Evolutionary conservation across 495 filamentous ascomycete species (phyloP).

Genomic region (Penicillium canescens): DNA sequence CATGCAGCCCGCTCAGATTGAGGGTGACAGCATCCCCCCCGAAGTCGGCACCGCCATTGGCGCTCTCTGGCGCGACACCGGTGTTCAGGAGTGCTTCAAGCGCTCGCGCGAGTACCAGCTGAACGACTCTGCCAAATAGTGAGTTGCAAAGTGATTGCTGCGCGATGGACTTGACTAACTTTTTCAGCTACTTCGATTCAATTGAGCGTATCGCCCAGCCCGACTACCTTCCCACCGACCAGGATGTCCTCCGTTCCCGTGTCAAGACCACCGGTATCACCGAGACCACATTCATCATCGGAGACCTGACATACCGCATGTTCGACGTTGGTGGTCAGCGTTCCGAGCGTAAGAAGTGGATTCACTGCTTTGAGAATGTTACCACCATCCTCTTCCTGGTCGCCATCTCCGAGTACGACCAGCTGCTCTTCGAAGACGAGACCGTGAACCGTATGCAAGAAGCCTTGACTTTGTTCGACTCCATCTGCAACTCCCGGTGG

Average conservation of each 20-base stretch:
- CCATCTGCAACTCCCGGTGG: slow-evolving; percentile 98
- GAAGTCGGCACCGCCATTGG: slow-evolving; percentile 94
- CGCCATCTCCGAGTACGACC: slow-evolving; percentile 98
- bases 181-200: slow-evolving; percentile 88
- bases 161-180: slow-evolving; percentile 1
- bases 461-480: slow-evolving; percentile 96
- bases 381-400: slow-evolving; percentile 98
- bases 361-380: slow-evolving; percentile 99
- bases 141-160: slow-evolving; percentile 38
- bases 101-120: slow-evolving; percentile 94
- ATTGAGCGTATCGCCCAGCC: slow-evolving; percentile 87
- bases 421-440: slow-evolving; percentile 92
- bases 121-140: slow-evolving; percentile 99
- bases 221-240: slow-evolving; percentile 95
- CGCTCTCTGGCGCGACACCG: slow-evolving; percentile 89
- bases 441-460: slow-evolving; percentile 97
- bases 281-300: slow-evolving; percentile 97
- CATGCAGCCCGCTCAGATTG: slow-evolving; percentile 93
- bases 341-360: slow-evolving; percentile 99
- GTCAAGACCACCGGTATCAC: slow-evolving; percentile 99
- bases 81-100: slow-evolving; percentile 95
- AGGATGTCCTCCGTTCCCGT: slow-evolving; percentile 96
- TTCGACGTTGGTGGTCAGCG: slow-evolving; percentile 99
- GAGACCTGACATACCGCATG: slow-evolving; percentile 97
- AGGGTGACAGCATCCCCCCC: slow-evolving; percentile 89